Evolutionary conservation across 2,329 filamentous ascomycete genomes (phyloP).

Genomic region (Blastomyces gilchristii): DNA sequence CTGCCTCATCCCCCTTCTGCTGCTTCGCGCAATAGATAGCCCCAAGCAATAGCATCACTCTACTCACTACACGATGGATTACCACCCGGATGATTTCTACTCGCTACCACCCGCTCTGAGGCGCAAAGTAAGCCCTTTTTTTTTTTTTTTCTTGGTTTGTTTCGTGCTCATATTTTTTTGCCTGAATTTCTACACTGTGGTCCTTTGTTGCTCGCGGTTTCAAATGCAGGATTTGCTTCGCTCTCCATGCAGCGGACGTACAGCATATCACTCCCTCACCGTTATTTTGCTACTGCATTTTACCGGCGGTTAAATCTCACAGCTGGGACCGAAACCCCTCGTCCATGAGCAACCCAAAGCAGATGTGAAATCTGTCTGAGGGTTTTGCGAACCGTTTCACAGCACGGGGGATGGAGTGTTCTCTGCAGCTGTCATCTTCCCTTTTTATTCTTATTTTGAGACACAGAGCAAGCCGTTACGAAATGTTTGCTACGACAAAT

Average conservation of each 20-base stretch:
- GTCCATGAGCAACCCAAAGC: background rate
- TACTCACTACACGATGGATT: conserved; percentile 1
- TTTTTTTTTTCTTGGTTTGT: background rate
- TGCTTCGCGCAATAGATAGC: too few species aligned
- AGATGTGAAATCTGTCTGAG: background rate
- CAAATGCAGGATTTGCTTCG: conserved; percentile 1
- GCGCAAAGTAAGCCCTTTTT: conserved; percentile 44
- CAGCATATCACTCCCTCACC: conserved; percentile 1
- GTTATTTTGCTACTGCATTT: conserved; percentile 4
- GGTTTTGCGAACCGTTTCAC: background rate
- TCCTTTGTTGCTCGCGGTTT: conserved; percentile 3
- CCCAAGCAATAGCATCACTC: too few species aligned
- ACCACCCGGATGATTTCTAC: conserved; percentile 36
- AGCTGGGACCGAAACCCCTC: background rate
- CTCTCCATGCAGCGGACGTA: background rate
- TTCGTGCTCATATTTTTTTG: conserved; percentile 8
- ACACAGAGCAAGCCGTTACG: background rate
- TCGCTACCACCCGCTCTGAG: conserved; percentile 46
- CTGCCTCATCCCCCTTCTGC: background rate
- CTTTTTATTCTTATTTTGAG: background rate
- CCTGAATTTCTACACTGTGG: conserved; percentile 5
- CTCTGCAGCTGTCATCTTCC: background rate
- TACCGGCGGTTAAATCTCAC: background rate
- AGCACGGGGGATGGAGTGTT: background rate
- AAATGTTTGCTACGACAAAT: background rate